Evolutionary conservation across 352 stramenopile species (phyloP).

Genomic region (Phytophthora palmivora): DNA sequence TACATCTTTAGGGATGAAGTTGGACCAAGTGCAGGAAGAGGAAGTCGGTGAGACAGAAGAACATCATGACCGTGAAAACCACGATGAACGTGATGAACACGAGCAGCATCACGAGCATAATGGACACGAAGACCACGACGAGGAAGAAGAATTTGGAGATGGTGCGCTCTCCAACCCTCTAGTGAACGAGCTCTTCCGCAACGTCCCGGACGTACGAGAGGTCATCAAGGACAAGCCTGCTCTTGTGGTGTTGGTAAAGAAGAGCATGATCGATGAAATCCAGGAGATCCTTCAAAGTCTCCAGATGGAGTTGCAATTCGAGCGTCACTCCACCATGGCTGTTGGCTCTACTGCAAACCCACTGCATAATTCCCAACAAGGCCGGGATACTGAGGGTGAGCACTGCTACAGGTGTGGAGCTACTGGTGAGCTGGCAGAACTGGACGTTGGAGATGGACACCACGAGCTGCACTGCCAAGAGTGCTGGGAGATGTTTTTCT

Average conservation of each 20-base stretch:
- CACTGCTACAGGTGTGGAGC: constrained; percentile 67
- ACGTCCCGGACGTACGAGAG: constrained; percentile 54
- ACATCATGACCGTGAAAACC: background rate
- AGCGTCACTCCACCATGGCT: constrained; percentile 72
- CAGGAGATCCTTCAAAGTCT: constrained; percentile 79
- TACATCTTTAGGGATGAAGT: constrained; percentile 25
- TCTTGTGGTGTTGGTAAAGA: constrained; percentile 69
- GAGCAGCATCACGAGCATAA: constrained; percentile 13
- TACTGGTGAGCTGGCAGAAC: constrained; percentile 57
- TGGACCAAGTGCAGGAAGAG: constrained; percentile 39
- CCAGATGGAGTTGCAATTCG: constrained; percentile 83
- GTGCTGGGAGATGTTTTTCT: constrained; percentile 83
- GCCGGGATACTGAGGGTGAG: constrained; percentile 33
- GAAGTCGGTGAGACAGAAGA: constrained; percentile 25
- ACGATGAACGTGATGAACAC: constrained; percentile 3
- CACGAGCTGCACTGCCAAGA: constrained; percentile 74
- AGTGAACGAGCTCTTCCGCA: constrained; percentile 59
- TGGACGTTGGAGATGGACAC: constrained; percentile 51
- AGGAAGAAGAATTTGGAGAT: constrained; percentile 28
- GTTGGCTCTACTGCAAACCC: constrained; percentile 47
- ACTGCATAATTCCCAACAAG: constrained; percentile 16
- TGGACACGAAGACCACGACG: constrained; percentile 5
- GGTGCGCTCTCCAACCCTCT: constrained; percentile 55
- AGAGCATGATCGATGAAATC: constrained; percentile 80
- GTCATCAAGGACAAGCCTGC: constrained; percentile 66